Evolutionary conservation across 768 basidiomycete species (phyloP).

Genomic region (Hebeloma cylindrosporum): DNA sequence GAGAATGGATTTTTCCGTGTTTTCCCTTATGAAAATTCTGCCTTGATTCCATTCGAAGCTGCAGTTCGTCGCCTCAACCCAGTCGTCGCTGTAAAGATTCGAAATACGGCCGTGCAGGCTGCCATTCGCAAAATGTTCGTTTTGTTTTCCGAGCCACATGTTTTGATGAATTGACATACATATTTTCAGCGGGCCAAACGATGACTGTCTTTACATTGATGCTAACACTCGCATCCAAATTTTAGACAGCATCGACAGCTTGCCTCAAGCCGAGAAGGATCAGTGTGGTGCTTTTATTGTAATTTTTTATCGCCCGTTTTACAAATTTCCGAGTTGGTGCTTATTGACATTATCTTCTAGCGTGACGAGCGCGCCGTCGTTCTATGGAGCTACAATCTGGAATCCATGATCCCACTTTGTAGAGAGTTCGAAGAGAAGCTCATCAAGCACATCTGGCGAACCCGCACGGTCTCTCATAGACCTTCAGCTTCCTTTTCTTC

Average conservation of each 20-base stretch:
- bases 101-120: constrained; percentile 75
- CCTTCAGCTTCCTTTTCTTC: constrained; percentile 12
- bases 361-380: constrained; percentile 78
- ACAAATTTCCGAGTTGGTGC: not conserved
- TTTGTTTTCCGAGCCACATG: constrained; percentile 1
- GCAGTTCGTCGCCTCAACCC: constrained; percentile 78
- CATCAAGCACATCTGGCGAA: constrained; percentile 79
- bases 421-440: constrained; percentile 76
- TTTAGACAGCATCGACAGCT: constrained; percentile 60
- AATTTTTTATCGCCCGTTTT: constrained; percentile 17
- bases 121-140: constrained; percentile 67
- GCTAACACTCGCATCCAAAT: constrained; percentile 84
- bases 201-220: constrained; percentile 67
- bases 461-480: constrained; percentile 31
- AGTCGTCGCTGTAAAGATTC: constrained; percentile 77
- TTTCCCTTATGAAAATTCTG: constrained; percentile 82
- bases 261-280: constrained; percentile 83
- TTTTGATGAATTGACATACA: constrained; percentile 5
- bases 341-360: constrained; percentile 20
- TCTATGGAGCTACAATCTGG: constrained; percentile 77
- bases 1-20: constrained; percentile 64
- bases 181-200: constrained; percentile 45
- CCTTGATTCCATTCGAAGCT: constrained; percentile 74
- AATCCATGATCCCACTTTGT: constrained; percentile 64
- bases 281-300: constrained; percentile 84